A percentile compares a stretch with the other conserved stretches of the same genome.
phyloP scores from a whole-genome alignment of 1,284 basidiomycete genomes.

The Tilletia indica region DNA sequence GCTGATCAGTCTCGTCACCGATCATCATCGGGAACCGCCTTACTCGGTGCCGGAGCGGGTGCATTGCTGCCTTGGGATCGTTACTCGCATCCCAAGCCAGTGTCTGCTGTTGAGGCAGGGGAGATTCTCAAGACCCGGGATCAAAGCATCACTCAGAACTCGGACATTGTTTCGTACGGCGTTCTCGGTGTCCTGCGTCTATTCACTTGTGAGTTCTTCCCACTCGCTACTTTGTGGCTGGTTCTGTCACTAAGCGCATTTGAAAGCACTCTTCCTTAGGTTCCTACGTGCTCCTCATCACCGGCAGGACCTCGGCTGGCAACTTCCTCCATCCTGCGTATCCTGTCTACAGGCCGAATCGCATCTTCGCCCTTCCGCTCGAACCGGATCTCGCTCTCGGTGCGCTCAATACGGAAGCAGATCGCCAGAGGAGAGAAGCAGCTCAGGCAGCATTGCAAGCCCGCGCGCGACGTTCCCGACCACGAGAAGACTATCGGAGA shows the following conservation, averaged over 20 bases:
- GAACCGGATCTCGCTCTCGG: conserved; percentile 28
- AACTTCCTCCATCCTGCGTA: conserved; percentile 38
- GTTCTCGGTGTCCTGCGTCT: conserved; percentile 37
- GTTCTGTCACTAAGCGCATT: background rate
- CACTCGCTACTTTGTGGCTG: background rate
- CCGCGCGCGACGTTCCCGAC: background rate
- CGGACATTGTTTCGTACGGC: conserved; percentile 31
- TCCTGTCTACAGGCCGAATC: conserved; percentile 41
- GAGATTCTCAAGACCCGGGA: conserved; percentile 11
- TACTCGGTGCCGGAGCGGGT: background rate
- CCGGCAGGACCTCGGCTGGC: conserved; percentile 35
- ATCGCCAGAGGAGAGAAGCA: conserved; percentile 21
- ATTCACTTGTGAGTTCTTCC: conserved; percentile 36
- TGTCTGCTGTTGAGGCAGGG: background rate
- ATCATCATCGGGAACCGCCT: background rate
- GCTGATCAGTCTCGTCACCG: background rate
- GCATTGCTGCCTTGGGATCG: conserved; percentile 11
- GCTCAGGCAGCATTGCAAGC: background rate
- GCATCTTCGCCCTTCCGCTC: conserved; percentile 43
- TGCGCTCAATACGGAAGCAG: conserved; percentile 25
- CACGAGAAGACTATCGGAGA: background rate
- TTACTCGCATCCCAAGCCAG: background rate
- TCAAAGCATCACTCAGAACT: background rate
- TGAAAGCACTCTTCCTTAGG: conserved; percentile 9
- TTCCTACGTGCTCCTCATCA: conserved; percentile 47